phyloP scores from a whole-genome alignment of 768 basidiomycete species.

The Phanerochaete carnosa region DNA sequence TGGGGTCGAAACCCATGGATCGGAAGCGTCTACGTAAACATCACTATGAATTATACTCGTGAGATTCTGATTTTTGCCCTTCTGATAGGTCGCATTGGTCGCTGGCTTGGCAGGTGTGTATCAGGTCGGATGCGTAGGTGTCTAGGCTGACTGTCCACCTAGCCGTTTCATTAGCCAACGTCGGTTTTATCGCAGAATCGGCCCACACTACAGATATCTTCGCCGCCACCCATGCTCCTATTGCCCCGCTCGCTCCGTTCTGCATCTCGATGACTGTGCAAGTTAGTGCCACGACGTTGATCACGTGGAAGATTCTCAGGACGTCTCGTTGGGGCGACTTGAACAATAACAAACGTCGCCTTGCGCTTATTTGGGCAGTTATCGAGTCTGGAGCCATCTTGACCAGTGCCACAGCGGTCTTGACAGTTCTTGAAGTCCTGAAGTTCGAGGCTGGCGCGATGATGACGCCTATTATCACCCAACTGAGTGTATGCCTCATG shows the following conservation, averaged over 20 bases:
- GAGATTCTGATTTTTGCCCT: too few relatives aligned
- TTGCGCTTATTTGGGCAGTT: background rate
- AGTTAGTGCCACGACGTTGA: background rate
- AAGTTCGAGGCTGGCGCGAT: background rate
- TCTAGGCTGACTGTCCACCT: too few relatives aligned
- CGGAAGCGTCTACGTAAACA: background rate
- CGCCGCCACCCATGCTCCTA: background rate
- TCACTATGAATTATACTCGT: background rate
- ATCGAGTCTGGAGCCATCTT: slow-evolving; percentile 6
- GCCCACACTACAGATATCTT: background rate
- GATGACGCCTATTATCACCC: background rate
- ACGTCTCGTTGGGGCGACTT: background rate
- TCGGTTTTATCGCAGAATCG: background rate
- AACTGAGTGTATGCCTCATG: background rate
- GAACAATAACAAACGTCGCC: background rate
- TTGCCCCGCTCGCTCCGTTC: background rate
- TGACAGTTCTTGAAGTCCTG: background rate
- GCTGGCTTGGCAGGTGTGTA: background rate
- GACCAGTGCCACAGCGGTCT: background rate
- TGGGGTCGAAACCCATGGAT: background rate
- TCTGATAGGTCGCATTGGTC: background rate
- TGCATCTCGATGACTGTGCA: slow-evolving; percentile 1
- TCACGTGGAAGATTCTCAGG: slow-evolving; percentile 1
- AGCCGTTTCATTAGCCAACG: background rate
- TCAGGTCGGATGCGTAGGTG: too few relatives aligned